Conservation (phyloP, 805 yeast genomes). For the Cyberlindnera veronae region DNA sequence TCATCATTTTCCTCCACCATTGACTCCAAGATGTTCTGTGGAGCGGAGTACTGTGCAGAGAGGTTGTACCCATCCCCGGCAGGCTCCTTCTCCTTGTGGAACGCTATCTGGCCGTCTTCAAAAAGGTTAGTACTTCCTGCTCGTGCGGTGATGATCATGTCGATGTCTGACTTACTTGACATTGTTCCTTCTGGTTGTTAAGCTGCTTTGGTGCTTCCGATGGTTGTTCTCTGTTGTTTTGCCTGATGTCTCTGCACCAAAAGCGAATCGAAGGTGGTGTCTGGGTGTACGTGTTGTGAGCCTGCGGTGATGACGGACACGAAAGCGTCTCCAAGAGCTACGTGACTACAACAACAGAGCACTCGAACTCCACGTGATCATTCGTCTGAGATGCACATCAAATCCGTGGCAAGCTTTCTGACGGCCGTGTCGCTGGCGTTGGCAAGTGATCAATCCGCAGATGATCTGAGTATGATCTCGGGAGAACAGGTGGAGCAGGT, state of each 20-base stretch:
- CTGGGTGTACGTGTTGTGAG: slow-evolving; percentile 1
- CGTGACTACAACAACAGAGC: no score
- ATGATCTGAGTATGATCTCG: neutral
- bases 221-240: no score
- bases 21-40: slow-evolving; percentile 30
- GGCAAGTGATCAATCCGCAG: no score
- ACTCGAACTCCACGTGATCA: no score
- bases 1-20: slow-evolving; percentile 17
- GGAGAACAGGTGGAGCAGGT: neutral
- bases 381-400: no score
- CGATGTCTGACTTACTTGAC: slow-evolving; percentile 6
- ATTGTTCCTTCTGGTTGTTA: neutral
- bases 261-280: slow-evolving; percentile 1
- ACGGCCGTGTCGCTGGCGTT: no score
- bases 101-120: slow-evolving; percentile 8
- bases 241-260: no score
- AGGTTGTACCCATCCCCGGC: slow-evolving; percentile 22
- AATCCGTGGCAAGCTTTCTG: no score
- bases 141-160: neutral
- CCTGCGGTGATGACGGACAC: no score
- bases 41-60: slow-evolving; percentile 39
- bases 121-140: slow-evolving; percentile 2
- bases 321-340: no score
- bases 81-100: slow-evolving; percentile 10
- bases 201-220: neutral